Conservation (phyloP, 495 filamentous ascomycete genomes). For the Hyaloscypha bicolor region DNA sequence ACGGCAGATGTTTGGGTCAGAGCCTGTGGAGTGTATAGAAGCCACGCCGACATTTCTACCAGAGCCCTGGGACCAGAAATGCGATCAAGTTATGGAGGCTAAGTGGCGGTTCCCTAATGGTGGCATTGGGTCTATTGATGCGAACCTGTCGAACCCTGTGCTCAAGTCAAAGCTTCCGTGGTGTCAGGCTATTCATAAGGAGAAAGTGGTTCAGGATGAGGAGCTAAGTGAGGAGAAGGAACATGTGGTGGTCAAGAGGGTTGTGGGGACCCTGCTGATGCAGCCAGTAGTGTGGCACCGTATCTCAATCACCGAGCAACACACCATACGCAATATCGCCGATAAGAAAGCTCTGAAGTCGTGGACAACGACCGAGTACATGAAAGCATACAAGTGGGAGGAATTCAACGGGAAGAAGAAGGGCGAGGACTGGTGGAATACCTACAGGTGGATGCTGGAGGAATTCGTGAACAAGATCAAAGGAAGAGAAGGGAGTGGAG, state of each 20-base stretch:
- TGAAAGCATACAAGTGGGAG: slow-evolving; percentile 52
- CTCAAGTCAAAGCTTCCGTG: slow-evolving; percentile 28
- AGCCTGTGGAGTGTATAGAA: slow-evolving; percentile 27
- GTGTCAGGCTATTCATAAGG: slow-evolving; percentile 34
- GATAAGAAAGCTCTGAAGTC: slow-evolving; percentile 37
- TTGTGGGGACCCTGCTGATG: slow-evolving; percentile 47
- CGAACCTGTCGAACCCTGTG: slow-evolving; percentile 35
- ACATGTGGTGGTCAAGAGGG: slow-evolving; percentile 41
- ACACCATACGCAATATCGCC: slow-evolving; percentile 38
- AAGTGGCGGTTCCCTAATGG: slow-evolving; percentile 48
- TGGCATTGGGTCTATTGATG: slow-evolving; percentile 40
- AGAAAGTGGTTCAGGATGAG: slow-evolving; percentile 33
- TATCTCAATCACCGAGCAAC: slow-evolving; percentile 51
- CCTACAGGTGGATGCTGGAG: slow-evolving; percentile 56
- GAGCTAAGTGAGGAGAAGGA: slow-evolving; percentile 38
- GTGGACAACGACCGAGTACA: slow-evolving; percentile 45
- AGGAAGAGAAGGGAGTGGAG: slow-evolving; percentile 41
- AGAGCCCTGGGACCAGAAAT: slow-evolving; percentile 29
- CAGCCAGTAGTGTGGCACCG: slow-evolving; percentile 48
- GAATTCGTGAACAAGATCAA: slow-evolving; percentile 58
- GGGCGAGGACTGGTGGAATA: slow-evolving; percentile 51
- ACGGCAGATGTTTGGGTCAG: slow-evolving; percentile 19
- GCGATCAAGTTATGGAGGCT: slow-evolving; percentile 45
- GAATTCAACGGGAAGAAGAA: slow-evolving; percentile 32
- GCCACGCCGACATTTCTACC: slow-evolving; percentile 16